phyloP scores from a whole-genome alignment of 169 alveolate genomes.

The Plasmodium billcollinsi region DNA sequence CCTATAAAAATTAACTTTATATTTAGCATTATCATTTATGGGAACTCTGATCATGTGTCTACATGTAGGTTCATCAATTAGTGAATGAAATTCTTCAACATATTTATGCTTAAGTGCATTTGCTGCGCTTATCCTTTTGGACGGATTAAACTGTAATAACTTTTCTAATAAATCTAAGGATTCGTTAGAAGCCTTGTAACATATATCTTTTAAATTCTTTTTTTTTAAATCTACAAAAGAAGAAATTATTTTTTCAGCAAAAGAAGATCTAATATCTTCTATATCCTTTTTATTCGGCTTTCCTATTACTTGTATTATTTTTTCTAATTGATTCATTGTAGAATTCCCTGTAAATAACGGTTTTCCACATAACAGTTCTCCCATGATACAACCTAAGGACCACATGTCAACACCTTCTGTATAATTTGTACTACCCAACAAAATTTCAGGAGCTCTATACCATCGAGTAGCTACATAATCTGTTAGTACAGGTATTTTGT shows the following conservation, averaged over 20 bases:
- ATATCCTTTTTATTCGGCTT: conserved; percentile 94
- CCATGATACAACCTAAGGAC: conserved; percentile 99
- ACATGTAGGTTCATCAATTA: conserved; percentile 91
- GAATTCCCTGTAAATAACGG: conserved; percentile 99
- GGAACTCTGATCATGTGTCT: conserved; percentile 87
- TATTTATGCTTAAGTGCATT: conserved; percentile 87
- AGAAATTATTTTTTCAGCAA: conserved; percentile 87
- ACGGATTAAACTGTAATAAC: conserved; percentile 88
- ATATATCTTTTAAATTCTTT: conserved; percentile 56
- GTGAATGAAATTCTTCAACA: conserved; percentile 89
- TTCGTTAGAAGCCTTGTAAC: conserved; percentile 75
- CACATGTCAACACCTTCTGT: conserved; percentile 99
- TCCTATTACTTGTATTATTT: conserved; percentile 95
- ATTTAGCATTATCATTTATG: conserved; percentile 90
- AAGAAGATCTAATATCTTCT: conserved; percentile 91
- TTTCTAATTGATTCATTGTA: conserved; percentile 97
- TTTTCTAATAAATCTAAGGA: conserved; percentile 85
- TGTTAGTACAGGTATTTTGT: conserved; percentile 92
- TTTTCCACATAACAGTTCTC: conserved; percentile 95
- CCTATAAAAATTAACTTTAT: conserved; percentile 90
- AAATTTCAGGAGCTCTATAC: conserved; percentile 99
- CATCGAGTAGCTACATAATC: conserved; percentile 99
- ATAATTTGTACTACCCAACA: conserved; percentile 96
- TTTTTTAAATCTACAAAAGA: conserved; percentile 78
- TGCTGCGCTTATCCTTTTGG: conserved; percentile 88